Evolutionary conservation across 176 grass and related monocot genomes (phyloP), one percentile per base, ranked within the genome.

Genomic region (Miscanthus lutarioriparius): DNA sequence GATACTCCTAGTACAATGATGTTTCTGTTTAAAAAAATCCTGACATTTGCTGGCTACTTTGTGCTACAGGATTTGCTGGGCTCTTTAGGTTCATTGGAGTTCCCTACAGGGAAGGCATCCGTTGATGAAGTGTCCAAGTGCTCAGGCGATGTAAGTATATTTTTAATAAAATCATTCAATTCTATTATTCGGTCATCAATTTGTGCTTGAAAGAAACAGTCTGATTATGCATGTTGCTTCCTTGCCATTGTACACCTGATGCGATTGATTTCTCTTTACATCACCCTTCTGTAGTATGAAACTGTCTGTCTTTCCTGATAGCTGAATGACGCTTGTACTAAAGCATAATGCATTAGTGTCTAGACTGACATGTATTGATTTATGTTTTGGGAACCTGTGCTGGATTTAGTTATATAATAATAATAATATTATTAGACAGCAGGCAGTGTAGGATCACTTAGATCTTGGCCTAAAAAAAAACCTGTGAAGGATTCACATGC

Each of bases 101-200:
- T 99, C 62, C 79, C 88, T 3, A 87, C 84, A 26, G 96, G 96
- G 64, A 94, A 94, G 64, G 96, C 96, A 58, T 89, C 74, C 17
- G 87, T 99, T 69, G 91, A 99, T 76, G 90, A 91, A 76, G 93
- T 99, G 35, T 92, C 96, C 33, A 88, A 94, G 83, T 99, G 96
- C 81, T 94, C 79, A 63, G 96, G 96, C 25, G 93, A 99, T 80
- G 93, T 99, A 68, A 99, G 93, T 86, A 80, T 22, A n/a, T 86
- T 7, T 64, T 80, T 5, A 10, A 53, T 2, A 25, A 12, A 13
- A 67, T 1, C 8, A 19, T 78, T 73, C 10, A 15, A 41, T 82
- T 67, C 19, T 9, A 28, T 69, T 14, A 47, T 38, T 49, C 36
- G 1, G 3, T 28, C 40, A 37, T 23, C 43, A 37, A 2, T 44